Conservation (phyloP, 192 early-diverging fungal species). For the Physocladia obscura region DNA sequence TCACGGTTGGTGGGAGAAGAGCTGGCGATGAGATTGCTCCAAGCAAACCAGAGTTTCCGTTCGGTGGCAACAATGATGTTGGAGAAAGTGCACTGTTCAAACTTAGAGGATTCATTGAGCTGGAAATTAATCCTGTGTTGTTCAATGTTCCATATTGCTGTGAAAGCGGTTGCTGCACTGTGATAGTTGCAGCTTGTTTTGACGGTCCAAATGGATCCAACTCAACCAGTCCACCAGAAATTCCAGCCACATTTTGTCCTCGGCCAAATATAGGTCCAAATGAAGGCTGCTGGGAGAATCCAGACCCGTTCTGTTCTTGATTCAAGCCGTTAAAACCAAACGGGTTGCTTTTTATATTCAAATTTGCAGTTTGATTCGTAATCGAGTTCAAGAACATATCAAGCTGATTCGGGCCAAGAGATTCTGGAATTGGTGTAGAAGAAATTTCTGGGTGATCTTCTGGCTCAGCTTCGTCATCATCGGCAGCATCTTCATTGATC, state of each 20-base stretch:
- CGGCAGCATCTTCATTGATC: not conserved
- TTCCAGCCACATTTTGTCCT: not conserved
- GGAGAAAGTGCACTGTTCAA: not conserved
- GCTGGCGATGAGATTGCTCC: not conserved
- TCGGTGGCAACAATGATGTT: not conserved
- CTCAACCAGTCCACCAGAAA: constrained; percentile 15
- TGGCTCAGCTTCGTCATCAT: not conserved
- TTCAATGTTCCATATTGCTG: constrained; percentile 10
- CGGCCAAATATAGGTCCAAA: constrained; percentile 4
- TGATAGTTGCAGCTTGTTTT: constrained; percentile 9
- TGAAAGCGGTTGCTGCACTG: not conserved
- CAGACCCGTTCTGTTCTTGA: not conserved
- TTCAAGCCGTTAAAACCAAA: no score
- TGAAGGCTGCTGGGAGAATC: not conserved
- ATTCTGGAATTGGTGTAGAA: not conserved
- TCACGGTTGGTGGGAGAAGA: not conserved
- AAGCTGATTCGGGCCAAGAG: constrained; percentile 16
- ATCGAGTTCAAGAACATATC: constrained; percentile 25
- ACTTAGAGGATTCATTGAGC: not conserved
- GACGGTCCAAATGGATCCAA: constrained; percentile 24
- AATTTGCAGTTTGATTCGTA: no score
- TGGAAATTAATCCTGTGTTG: not conserved
- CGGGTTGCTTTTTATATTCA: not conserved
- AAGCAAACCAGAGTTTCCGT: not conserved
- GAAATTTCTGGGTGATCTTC: not conserved